Conservation (phyloP, 208 protist species). For the Trypanosoma platydactyli region DNA sequence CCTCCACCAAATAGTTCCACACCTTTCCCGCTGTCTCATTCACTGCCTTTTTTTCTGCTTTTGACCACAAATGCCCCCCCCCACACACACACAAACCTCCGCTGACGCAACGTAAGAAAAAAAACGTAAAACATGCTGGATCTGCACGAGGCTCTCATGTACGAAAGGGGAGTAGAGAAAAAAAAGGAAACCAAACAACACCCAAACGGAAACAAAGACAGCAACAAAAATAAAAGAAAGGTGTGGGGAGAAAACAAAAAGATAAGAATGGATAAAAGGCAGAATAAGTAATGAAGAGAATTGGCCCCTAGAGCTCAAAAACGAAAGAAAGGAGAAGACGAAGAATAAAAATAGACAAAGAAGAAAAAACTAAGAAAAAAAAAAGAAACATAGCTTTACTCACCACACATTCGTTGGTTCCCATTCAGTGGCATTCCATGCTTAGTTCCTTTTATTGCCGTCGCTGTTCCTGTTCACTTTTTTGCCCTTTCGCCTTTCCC, state of each 20-base stretch:
- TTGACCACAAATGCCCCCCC: too few species aligned
- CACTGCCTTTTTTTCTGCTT: too few species aligned
- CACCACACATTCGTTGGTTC: background rate
- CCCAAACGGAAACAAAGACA: slow-evolving; percentile 9
- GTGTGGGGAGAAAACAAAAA: slow-evolving; percentile 5
- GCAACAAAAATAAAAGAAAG: slow-evolving; percentile 18
- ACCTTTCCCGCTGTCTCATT: too few species aligned
- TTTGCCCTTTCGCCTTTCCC: background rate
- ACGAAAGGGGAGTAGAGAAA: background rate
- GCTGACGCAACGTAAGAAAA: too few species aligned
- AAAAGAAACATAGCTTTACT: background rate
- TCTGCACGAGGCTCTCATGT: background rate
- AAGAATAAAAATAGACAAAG: background rate
- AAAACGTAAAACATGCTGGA: too few species aligned
- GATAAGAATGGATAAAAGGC: background rate
- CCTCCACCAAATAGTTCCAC: too few species aligned
- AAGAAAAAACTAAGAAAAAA: slow-evolving; percentile 5
- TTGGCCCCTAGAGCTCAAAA: background rate
- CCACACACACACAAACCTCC: too few species aligned
- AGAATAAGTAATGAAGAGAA: background rate
- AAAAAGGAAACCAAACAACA: slow-evolving; percentile 12
- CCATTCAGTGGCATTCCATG: background rate
- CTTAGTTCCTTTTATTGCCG: background rate
- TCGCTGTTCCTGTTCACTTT: background rate
- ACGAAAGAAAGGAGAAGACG: slow-evolving; percentile 5